These are phyloP conservation scores for Rosa multiflora DNA, from an alignment of 306 rosid genomes.

Conservation along the genomic window DNA sequence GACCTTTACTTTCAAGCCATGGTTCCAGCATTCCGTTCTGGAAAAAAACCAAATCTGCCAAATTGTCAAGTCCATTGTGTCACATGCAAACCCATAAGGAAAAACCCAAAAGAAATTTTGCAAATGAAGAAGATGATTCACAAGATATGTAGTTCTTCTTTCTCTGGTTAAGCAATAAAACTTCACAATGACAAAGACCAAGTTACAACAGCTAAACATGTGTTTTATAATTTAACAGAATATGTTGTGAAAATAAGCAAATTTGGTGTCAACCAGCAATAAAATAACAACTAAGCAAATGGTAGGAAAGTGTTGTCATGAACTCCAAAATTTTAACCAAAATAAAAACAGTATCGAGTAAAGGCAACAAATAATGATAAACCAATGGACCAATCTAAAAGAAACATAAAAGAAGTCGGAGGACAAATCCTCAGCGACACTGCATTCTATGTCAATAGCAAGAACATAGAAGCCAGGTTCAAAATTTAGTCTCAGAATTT, in stretches of 20 bases:
- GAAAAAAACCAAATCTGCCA: slow-evolving; percentile 94
- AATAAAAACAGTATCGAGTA: too few relatives aligned
- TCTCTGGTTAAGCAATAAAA: not conserved
- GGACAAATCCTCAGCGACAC: not conserved
- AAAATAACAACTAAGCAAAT: not conserved
- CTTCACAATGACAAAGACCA: not conserved
- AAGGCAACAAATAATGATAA: not conserved
- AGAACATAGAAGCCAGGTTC: not conserved
- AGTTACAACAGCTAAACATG: not conserved
- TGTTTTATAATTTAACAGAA: not conserved
- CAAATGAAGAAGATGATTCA: not conserved
- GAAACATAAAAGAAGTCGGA: not conserved
- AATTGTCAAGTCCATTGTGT: slow-evolving; percentile 40
- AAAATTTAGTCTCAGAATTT: not conserved
- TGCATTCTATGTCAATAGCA: not conserved
- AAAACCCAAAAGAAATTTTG: not conserved
- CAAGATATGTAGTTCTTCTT: not conserved
- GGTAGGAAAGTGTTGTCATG: not conserved
- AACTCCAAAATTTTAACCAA: not conserved
- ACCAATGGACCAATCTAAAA: not conserved
- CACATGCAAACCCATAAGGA: slow-evolving; percentile 2
- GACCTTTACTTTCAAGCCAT: slow-evolving; percentile 80
- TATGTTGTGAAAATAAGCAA: not conserved
- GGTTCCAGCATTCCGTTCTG: slow-evolving; percentile 99
- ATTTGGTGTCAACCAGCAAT: not conserved